Base-by-base conservation (phyloP, 192 early-diverging fungal species). In the Linnemannia exigua region DNA sequence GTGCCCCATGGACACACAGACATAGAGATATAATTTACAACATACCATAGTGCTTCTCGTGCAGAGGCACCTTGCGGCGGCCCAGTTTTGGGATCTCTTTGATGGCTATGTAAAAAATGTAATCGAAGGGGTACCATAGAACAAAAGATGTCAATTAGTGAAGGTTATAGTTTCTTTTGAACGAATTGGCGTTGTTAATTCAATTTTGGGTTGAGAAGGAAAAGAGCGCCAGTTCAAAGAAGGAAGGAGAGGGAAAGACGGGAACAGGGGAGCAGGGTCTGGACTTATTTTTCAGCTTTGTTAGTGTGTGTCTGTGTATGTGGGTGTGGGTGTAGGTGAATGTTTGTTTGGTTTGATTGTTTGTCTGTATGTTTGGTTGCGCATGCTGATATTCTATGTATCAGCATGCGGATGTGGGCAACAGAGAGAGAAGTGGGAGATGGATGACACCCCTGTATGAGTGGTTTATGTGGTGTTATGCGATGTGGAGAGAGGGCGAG, bases 1-100 rank as follows among this genome's bases (percentile, higher is more conserved):
- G 15, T 19, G n/a, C 36, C 20, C 12, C 22, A 28, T 72, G 58
- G 8, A 51, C 33, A 63, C 35, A 41, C 36, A 52, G 12, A 48
- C 36, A 58, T 54, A 63, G 38, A 5, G 37, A n/a, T n/a, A n/a
- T n/a, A n/a, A n/a, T n/a, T n/a, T n/a, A n/a, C n/a, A 41, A 70
- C 84, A 47, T 86, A 86, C 84, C 90, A 75, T 88, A 90, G 19
- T 88, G 91, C 38, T 91, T 91, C 48, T 88, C 89, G 69, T 90
- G 81, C 37, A 91, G 79, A 31, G 90, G 79, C 25, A 90, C 88
- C 61, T 91, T 91, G 70, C 89, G 80, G 50, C 91, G 80, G 8
- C 91, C 91, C 38, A 91, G 75, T 70, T 86, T 86, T 2, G 84
- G 84, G 38, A 85, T 85, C 47, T 79, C 77, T 17, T 25, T 38